Percentiles rank a stretch among this genome's conserved stretches.
Evolutionary conservation across 192 early-diverging fungal genomes (phyloP).

Genomic region (Diversispora eburnea): DNA sequence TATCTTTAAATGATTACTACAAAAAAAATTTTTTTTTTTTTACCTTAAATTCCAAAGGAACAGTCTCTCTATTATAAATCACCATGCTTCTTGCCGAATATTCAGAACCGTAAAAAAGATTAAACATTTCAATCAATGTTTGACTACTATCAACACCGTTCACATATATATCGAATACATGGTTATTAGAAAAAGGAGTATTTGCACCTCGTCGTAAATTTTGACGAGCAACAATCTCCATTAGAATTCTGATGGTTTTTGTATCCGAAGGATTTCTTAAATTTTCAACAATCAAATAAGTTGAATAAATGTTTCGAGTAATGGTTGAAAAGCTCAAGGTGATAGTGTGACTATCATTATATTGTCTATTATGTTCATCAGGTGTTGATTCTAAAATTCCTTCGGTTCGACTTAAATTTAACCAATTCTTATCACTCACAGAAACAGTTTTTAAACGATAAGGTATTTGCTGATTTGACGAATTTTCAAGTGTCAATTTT

Average conservation of each 20-base stretch:
- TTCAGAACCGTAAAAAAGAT: constrained; percentile 68
- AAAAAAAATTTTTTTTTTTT: background rate
- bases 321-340: constrained; percentile 58
- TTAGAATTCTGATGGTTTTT: constrained; percentile 65
- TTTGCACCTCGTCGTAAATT: constrained; percentile 40
- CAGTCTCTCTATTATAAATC: constrained; percentile 68
- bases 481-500: constrained; percentile 64
- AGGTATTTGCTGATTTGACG: constrained; percentile 47
- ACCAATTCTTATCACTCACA: constrained; percentile 58
- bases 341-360: constrained; percentile 48
- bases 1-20: background rate
- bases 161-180: constrained; percentile 73
- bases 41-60: constrained; percentile 75
- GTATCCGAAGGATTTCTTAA: constrained; percentile 67
- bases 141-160: constrained; percentile 57
- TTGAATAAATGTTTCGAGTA: constrained; percentile 61
- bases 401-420: constrained; percentile 62
- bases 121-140: constrained; percentile 62
- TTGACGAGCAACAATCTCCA: constrained; percentile 61
- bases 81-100: constrained; percentile 70
- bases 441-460: constrained; percentile 61
- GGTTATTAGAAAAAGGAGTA: constrained; percentile 40
- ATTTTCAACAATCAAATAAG: constrained; percentile 74
- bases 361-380: constrained; percentile 32
- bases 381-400: constrained; percentile 61